Evolutionary conservation across 2,329 filamentous ascomycete genomes (phyloP), one percentile per base, ranked within the genome.

Genomic region (Leptodontidium sp.): DNA sequence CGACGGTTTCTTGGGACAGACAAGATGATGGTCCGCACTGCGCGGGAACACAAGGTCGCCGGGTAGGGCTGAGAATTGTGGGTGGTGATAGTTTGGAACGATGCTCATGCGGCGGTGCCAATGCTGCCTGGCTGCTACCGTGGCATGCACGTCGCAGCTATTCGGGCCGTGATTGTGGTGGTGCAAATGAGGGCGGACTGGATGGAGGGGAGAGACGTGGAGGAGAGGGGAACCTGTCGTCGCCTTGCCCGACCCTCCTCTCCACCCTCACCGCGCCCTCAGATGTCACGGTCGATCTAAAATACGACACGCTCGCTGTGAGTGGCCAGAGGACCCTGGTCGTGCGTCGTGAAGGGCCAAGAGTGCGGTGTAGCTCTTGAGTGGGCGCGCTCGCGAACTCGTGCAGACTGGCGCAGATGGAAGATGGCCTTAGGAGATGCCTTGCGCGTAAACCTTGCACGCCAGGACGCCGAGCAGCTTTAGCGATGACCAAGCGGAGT

Each of bases 41-140:
- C 21, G 61, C 61, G 61, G 57, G 59, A 58, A 49, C 40, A 62
- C 50, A 32, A 64, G 32, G 55, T 64, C 45, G 63, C 70, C 72
- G 72, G 72, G 72, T 74, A 74, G 71, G 72, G 72, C 72, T 74
- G 72, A 74, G 40, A 55, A 17, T 50, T 21, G 63, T 57, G 63
- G 53, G 38, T 47, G 38, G 43, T 63, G 47, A 50, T 43, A 32
- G 17, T 57, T 58, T 49, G 38, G 64, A 53, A 49, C 21, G 53
- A 65, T 26, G 45, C 26, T 58, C 52, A 59, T 58, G 53, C 52
- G 24, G 38, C 38, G 14, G 21, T 11, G 64, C 29, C 57, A 57
- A 38, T 62, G 57, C 29, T 62, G 57, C 29, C 61, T 64, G 59
- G 59, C 26, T 55, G 26, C 35, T 55, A 35, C 32, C 57, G 9